Percentiles rank a stretch among this genome's conserved stretches.
Conservation (phyloP, 768 basidiomycete species). For the Mycena galopus region DNA sequence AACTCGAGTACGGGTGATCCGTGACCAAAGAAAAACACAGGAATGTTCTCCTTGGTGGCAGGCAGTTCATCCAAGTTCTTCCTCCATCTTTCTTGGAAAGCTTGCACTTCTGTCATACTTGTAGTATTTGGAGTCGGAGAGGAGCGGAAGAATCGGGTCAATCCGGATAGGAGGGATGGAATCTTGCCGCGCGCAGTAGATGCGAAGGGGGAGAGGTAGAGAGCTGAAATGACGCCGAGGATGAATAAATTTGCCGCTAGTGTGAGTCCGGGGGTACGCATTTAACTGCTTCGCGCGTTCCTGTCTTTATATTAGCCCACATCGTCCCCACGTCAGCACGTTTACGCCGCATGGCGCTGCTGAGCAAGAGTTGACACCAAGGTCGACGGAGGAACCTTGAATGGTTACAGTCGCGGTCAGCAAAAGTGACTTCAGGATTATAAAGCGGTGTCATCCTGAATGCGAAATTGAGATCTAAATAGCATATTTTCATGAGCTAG, state of each 20-base stretch:
- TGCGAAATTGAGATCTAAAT: no score
- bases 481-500: no score
- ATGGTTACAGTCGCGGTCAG: no score
- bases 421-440: no score
- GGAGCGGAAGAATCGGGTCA: neutral
- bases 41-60: constrained; percentile 68
- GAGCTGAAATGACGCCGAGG: constrained; percentile 2
- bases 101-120: constrained; percentile 7
- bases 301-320: no score
- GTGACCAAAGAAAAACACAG: constrained; percentile 83
- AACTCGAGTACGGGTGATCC: constrained; percentile 69
- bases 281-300: no score
- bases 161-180: constrained; percentile 38
- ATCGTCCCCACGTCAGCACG: no score
- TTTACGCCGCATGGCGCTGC: no score
- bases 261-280: constrained; percentile 3
- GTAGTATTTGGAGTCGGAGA: neutral
- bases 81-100: constrained; percentile 57
- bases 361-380: no score
- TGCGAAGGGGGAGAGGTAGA: neutral
- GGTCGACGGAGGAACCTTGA: no score
- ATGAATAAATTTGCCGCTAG: constrained; percentile 7
- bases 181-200: neutral
- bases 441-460: no score
- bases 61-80: constrained; percentile 69